Percentiles rank a stretch among this genome's conserved stretches.
Conservation (phyloP, 805 yeast species). For the Wickerhamiella domercqiae region DNA sequence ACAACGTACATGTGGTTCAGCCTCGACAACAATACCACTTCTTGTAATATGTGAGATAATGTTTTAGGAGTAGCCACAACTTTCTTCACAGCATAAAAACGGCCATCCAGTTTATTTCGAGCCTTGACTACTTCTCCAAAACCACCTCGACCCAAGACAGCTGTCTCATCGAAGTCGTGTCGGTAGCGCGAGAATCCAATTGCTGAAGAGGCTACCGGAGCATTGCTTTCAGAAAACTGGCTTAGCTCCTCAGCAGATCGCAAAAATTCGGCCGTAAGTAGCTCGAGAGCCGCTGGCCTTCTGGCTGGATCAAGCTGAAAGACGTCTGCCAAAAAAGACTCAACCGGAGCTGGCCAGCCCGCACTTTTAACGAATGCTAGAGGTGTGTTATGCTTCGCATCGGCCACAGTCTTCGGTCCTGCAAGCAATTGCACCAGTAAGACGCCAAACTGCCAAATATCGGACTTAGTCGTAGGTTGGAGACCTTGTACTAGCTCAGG, state of each 20-base stretch:
- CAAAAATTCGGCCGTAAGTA: constrained; percentile 68
- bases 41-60: constrained; percentile 67
- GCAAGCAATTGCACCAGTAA: constrained; percentile 49
- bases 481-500: constrained; percentile 40
- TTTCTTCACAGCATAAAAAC: constrained; percentile 88
- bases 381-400: constrained; percentile 40
- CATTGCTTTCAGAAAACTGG: background rate
- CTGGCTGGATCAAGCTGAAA: constrained; percentile 41
- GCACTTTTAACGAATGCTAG: constrained; percentile 40
- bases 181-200: constrained; percentile 52
- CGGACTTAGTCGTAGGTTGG: constrained; percentile 63
- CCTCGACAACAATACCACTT: constrained; percentile 81
- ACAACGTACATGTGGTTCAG: constrained; percentile 92
- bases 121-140: constrained; percentile 98
- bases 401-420: constrained; percentile 32
- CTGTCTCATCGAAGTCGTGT: constrained; percentile 89
- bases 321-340: constrained; percentile 51
- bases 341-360: constrained; percentile 40
- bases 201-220: background rate
- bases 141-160: constrained; percentile 83
- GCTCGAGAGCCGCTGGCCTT: constrained; percentile 70
- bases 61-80: constrained; percentile 41
- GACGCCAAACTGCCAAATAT: constrained; percentile 87
- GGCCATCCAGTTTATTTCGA: constrained; percentile 80
- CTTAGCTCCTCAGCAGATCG: constrained; percentile 32